These are phyloP conservation scores for Aspergillus amoenus DNA, from an alignment of 2,329 filamentous ascomycete genomes.

Conservation along the genomic window DNA sequence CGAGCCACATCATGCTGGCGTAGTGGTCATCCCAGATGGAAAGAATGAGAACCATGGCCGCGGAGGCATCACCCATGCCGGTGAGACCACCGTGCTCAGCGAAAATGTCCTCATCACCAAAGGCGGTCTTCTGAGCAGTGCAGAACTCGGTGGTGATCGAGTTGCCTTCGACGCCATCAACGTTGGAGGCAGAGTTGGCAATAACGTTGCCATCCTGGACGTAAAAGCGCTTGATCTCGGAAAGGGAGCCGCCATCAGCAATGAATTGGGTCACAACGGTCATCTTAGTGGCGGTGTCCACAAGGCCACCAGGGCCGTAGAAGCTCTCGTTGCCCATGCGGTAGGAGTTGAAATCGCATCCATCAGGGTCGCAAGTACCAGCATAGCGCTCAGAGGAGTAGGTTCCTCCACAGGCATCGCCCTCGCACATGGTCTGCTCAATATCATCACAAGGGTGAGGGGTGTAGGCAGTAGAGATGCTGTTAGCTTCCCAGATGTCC, in stretches of 20 bases:
- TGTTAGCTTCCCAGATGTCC: constrained; percentile 71
- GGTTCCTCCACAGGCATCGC: constrained; percentile 53
- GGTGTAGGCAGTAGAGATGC: constrained; percentile 61
- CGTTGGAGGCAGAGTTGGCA: constrained; percentile 50
- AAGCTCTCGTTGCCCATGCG: constrained; percentile 63
- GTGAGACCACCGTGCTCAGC: constrained; percentile 53
- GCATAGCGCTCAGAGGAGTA: constrained; percentile 55
- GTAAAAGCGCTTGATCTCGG: constrained; percentile 64
- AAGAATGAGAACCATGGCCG: constrained; percentile 63
- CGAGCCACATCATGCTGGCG: constrained; percentile 72
- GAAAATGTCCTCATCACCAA: constrained; percentile 56
- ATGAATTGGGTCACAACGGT: constrained; percentile 70
- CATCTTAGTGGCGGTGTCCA: constrained; percentile 60
- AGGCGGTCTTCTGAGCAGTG: constrained; percentile 54
- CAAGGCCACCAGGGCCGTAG: constrained; percentile 58
- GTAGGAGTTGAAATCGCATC: constrained; percentile 71
- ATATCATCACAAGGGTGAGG: constrained; percentile 61
- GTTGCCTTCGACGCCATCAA: constrained; percentile 51
- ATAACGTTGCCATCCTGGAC: constrained; percentile 62
- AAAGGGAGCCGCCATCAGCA: constrained; percentile 51
- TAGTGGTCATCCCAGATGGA: constrained; percentile 63
- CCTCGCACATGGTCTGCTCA: constrained; percentile 52
- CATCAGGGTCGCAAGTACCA: constrained; percentile 65
- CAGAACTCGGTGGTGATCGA: constrained; percentile 60
- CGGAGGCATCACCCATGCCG: constrained; percentile 55